phyloP scores from a whole-genome alignment of 1,139 yeast genomes.

The Yamadazyma aaseri region DNA sequence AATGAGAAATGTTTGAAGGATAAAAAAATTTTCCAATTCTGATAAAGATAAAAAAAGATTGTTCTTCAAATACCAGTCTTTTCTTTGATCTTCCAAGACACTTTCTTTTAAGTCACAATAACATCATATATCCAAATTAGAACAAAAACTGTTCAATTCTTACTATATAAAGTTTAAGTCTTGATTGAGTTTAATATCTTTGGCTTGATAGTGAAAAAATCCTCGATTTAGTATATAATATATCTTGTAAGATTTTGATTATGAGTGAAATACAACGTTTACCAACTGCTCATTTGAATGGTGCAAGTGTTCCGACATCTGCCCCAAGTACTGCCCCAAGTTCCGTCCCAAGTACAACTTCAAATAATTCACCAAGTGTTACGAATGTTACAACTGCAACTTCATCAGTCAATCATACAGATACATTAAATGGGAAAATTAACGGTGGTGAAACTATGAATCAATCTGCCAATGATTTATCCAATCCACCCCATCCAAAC shows the following conservation, averaged over 20 bases:
- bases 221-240: too few species aligned
- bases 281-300: conserved; percentile 7
- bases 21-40: conserved; percentile 9
- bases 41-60: conserved; percentile 9
- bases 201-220: neutral
- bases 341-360: neutral
- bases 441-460: neutral
- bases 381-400: neutral
- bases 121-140: too few species aligned
- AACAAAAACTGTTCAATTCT: too few species aligned
- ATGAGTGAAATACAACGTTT: conserved; percentile 34
- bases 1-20: conserved; percentile 9
- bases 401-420: neutral
- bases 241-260: too few species aligned
- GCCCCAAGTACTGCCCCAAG: conserved; percentile 1
- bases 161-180: too few species aligned
- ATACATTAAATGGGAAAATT: neutral
- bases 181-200: too few species aligned
- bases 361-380: neutral
- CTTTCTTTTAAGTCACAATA: neutral
- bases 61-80: neutral
- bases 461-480: neutral
- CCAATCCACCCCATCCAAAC: conserved; percentile 42
- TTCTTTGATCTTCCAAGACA: neutral
- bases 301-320: neutral